Conservation (phyloP, 768 basidiomycete species). For the Boletellus ananiceps region DNA sequence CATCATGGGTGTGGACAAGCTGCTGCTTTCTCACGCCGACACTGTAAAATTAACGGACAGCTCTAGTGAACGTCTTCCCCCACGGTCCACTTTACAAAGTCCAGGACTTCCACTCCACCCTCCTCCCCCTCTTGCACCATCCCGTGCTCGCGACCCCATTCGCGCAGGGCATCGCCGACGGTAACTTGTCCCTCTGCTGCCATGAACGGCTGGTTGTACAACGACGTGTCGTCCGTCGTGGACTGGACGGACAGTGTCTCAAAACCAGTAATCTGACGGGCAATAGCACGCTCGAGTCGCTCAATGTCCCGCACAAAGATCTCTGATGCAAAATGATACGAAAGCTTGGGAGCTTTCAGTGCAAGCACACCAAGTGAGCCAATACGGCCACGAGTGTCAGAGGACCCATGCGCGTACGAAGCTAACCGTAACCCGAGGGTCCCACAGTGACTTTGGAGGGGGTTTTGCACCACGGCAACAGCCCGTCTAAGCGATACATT, state of each 20-base stretch:
- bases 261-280: conserved; percentile 82
- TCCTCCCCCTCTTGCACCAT: conserved; percentile 33
- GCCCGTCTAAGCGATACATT: conserved; percentile 71
- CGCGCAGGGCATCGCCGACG: conserved; percentile 34
- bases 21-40: background rate
- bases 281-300: conserved; percentile 68
- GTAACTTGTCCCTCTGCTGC: conserved; percentile 58
- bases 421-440: conserved; percentile 43
- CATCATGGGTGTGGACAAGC: conserved; percentile 26
- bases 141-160: conserved; percentile 53
- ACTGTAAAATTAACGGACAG: background rate
- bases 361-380: conserved; percentile 54
- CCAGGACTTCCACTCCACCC: conserved; percentile 36
- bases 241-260: conserved; percentile 53
- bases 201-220: conserved; percentile 72
- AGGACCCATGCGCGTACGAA: conserved; percentile 58
- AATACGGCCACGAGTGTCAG: conserved; percentile 54
- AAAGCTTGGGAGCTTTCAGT: conserved; percentile 46
- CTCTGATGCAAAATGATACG: conserved; percentile 40
- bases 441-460: conserved; percentile 32
- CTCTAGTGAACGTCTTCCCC: conserved; percentile 36
- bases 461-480: conserved; percentile 34
- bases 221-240: conserved; percentile 42
- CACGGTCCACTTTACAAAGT: conserved; percentile 64
- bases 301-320: conserved; percentile 54